Evolutionary conservation across 306 rosid genomes (phyloP).

Genomic region (Dryas drummondii): DNA sequence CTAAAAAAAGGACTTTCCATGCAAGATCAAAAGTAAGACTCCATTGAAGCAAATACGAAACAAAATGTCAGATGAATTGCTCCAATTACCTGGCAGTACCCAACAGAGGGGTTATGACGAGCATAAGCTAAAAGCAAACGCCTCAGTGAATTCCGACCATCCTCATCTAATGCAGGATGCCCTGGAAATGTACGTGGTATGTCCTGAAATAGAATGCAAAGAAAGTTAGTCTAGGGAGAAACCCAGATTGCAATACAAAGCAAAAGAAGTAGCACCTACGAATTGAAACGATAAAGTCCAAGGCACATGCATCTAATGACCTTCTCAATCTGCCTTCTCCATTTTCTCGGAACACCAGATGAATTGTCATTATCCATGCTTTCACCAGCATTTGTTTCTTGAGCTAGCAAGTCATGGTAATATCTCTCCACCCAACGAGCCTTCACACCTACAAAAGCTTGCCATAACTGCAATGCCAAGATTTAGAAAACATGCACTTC

Average conservation of each 20-base stretch:
- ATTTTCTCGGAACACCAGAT: constrained; percentile 61
- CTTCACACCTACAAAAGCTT: constrained; percentile 94
- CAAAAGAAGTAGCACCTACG: constrained; percentile 84
- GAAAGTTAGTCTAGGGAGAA: constrained; percentile 47
- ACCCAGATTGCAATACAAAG: constrained; percentile 50
- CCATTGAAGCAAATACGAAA: background rate
- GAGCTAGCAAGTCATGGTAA: constrained; percentile 69
- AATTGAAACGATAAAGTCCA: constrained; percentile 78
- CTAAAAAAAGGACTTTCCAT: background rate
- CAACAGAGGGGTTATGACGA: constrained; percentile 89
- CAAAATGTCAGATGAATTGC: constrained; percentile 14
- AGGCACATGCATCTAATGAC: constrained; percentile 92
- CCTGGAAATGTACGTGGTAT: constrained; percentile 97
- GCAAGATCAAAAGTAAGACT: constrained; percentile 17
- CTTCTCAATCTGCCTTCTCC: constrained; percentile 99
- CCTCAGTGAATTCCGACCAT: constrained; percentile 84
- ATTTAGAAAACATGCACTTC: constrained; percentile 37
- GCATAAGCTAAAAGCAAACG: constrained; percentile 91
- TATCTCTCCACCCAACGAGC: constrained; percentile 68
- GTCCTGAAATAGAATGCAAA: constrained; percentile 58
- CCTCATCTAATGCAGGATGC: constrained; percentile 90
- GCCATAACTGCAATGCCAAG: constrained; percentile 87
- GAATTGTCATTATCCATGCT: constrained; percentile 43
- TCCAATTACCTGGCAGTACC: constrained; percentile 86
- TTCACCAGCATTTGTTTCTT: constrained; percentile 45